Conservation (phyloP, 2,329 filamentous ascomycete species). For the Neofusicoccum laricinum region DNA sequence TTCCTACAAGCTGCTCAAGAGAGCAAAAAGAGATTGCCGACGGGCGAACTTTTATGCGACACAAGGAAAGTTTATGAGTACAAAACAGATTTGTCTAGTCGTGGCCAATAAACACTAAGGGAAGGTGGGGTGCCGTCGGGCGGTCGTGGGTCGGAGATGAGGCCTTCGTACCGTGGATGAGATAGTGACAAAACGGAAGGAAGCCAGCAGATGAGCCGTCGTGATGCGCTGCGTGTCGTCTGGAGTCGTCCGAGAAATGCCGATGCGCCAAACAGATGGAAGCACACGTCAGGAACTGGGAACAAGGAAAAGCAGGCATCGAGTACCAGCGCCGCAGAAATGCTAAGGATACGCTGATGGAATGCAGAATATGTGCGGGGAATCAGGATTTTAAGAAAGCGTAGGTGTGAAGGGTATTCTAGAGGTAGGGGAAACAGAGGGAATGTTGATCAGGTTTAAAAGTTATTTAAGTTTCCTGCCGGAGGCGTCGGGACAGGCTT, state of each 20-base stretch:
- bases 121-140: constrained; percentile 11
- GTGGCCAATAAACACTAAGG: constrained; percentile 9
- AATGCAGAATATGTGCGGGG: not conserved
- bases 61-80: constrained; percentile 7
- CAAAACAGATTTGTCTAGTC: constrained; percentile 10
- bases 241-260: constrained; percentile 11
- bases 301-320: constrained; percentile 11
- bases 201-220: constrained; percentile 7
- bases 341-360: constrained; percentile 5
- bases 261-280: constrained; percentile 11
- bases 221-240: constrained; percentile 15
- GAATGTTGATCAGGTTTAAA: not conserved
- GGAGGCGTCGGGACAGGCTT: constrained; percentile 9
- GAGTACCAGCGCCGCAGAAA: constrained; percentile 9
- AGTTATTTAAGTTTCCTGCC: constrained; percentile 2
- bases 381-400: not conserved
- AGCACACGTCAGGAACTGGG: constrained; percentile 2
- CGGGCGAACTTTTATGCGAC: constrained; percentile 14
- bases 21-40: constrained; percentile 13
- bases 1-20: constrained; percentile 2
- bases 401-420: not conserved
- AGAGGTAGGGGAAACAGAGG: not conserved
- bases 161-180: not conserved
- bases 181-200: not conserved
- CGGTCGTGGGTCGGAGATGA: constrained; percentile 9